Percentiles rank a stretch among this genome's conserved stretches.
Evolutionary conservation across 2,329 filamentous ascomycete species (phyloP).

Genomic region (Colletotrichum viniferum): DNA sequence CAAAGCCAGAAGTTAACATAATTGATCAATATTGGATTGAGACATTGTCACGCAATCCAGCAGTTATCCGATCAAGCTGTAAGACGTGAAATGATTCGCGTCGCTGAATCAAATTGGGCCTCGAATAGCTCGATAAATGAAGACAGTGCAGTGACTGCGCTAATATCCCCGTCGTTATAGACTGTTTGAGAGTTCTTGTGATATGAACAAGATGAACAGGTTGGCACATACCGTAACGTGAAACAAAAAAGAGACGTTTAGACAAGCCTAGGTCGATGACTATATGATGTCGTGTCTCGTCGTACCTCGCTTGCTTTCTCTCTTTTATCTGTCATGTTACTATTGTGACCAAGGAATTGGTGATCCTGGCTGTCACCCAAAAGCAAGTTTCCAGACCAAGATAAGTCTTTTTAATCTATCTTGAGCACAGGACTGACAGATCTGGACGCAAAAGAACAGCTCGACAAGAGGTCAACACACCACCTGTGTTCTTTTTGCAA

Average conservation of each 20-base stretch:
- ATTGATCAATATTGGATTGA: neutral
- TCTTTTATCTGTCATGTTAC: neutral
- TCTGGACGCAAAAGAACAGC: accelerated
- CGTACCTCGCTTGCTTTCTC: neutral
- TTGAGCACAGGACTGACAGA: accelerated
- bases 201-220: neutral
- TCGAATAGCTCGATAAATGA: neutral
- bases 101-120: neutral
- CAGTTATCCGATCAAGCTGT: neutral
- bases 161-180: accelerated
- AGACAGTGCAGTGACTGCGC: neutral
- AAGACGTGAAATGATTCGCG: neutral
- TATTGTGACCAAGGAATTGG: neutral
- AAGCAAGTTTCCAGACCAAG: neutral
- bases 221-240: accelerated
- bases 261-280: neutral
- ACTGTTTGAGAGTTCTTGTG: neutral
- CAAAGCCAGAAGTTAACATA: neutral
- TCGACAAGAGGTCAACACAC: accelerated
- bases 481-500: neutral
- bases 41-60: neutral
- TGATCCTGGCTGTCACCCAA: neutral
- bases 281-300: neutral
- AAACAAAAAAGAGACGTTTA: neutral
- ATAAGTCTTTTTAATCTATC: neutral